These are phyloP conservation scores for Gastrolobium villosum DNA, from an alignment of 306 rosid species.

Conservation along the genomic window DNA sequence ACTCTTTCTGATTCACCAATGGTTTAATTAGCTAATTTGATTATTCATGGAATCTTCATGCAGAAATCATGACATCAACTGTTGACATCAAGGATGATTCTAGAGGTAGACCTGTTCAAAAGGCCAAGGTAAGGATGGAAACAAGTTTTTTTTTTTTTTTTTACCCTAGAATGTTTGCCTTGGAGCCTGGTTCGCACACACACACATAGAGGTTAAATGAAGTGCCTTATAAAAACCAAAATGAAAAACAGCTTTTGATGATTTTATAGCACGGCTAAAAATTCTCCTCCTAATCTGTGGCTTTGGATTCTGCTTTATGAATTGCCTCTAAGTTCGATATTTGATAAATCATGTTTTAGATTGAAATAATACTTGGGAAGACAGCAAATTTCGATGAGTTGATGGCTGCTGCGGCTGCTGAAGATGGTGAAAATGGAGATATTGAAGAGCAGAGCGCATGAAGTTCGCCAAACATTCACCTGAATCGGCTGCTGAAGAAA, in stretches of 20 bases:
- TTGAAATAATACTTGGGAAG: constrained; percentile 80
- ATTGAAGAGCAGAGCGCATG: constrained; percentile 62
- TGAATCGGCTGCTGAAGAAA: constrained; percentile 39
- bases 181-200: not conserved
- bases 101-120: constrained; percentile 80
- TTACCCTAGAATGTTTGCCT: constrained; percentile 6
- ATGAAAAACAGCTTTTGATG: not conserved
- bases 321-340: constrained; percentile 22
- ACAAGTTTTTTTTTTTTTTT: not conserved
- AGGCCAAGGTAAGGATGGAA: constrained; percentile 73
- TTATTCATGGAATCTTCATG: constrained; percentile 34
- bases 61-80: constrained; percentile 76
- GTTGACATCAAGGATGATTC: constrained; percentile 85
- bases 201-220: not conserved
- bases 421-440: constrained; percentile 68
- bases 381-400: constrained; percentile 79
- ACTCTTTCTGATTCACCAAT: not conserved
- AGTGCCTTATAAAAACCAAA: not conserved
- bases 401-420: constrained; percentile 77
- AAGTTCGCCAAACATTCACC: constrained; percentile 23
- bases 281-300: not conserved
- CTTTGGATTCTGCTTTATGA: constrained; percentile 26
- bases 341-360: constrained; percentile 56
- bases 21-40: constrained; percentile 6
- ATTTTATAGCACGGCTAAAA: constrained; percentile 16